Evolutionary conservation across 1,139 yeast genomes (phyloP), one percentile per base, ranked within the genome.

Genomic region (Arxiozyma heterogenica): DNA sequence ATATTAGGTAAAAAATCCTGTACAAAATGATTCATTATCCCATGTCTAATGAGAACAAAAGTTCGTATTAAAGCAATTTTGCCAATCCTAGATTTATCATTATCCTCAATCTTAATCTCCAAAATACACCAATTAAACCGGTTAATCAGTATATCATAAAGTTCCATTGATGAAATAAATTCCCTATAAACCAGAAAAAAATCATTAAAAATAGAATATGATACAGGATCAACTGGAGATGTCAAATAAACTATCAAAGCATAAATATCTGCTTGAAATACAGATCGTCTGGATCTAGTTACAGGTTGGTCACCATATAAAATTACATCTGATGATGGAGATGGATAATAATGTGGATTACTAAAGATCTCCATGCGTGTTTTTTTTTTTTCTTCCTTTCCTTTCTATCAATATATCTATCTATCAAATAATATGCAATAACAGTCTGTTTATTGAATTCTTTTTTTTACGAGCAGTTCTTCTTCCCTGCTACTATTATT

Each of bases 1-100:
- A 61, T 61, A 58, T 81, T 75, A 15, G 75, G 64, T 49, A 81
- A 72, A 64, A 85, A 86, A 64, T 86, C 93, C 61, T 84, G 88
- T 47, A 79, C 74, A 61, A 84, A 86, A 65, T 84, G 84, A 66
- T 86, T 91, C 57, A 87, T 71, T 39, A 93, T 71, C 96, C 98
- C 93, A 70, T 89, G 96, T 63, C 98, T 78, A 50, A 93, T 64
- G 41, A 87, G 84, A 44, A 89, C 96, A 73, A 91, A 93, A 0
- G 95, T 84, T 61, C 98, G 77, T 44, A 91, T 79, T n/a, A 88
- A 73, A 1, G 86, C 85, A 51, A 86, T 74, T 59, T 84, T 80
- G 4, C 94, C 95, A 11, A 79, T 66, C 56, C 74, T 78, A n/a
- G 70, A 67, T 47, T 72, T 71, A 23, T 72, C 66, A 30, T 68